phyloP scores from a whole-genome alignment of 352 stramenopile genomes.

The Discostella stelligera region DNA sequence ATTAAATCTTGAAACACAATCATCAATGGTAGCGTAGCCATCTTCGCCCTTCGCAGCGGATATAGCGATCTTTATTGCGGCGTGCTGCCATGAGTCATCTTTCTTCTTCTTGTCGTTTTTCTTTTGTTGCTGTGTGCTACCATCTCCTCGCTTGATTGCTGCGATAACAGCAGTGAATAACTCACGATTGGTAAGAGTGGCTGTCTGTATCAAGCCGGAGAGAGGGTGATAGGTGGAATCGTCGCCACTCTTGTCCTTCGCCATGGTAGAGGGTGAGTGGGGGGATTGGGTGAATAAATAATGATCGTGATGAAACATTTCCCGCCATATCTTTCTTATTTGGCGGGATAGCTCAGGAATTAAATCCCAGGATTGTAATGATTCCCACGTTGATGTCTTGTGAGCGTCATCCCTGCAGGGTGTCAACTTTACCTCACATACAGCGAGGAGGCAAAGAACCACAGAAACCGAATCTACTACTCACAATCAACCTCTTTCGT shows the following conservation, averaged over 20 bases:
- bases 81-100: constrained; percentile 13
- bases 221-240: neutral
- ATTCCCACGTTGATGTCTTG: neutral
- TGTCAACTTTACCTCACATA: no score
- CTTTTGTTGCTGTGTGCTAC: neutral
- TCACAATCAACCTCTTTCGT: no score
- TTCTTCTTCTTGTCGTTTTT: constrained; percentile 15
- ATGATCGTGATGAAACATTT: no score
- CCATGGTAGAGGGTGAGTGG: neutral
- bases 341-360: neutral
- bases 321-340: no score
- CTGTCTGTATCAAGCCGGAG: constrained; percentile 19
- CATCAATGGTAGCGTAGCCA: constrained; percentile 16
- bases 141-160: constrained; percentile 15
- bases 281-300: no score
- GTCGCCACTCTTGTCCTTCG: neutral
- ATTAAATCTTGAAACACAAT: constrained; percentile 25
- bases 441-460: no score
- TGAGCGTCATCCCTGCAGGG: neutral
- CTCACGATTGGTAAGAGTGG: constrained; percentile 41
- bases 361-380: neutral
- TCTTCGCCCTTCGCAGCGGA: constrained; percentile 16
- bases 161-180: constrained; percentile 43
- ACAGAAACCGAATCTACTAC: neutral
- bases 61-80: constrained; percentile 19